Base-by-base conservation (phyloP, 2,329 filamentous ascomycete species). In the Fusarium pseudograminearum region DNA sequence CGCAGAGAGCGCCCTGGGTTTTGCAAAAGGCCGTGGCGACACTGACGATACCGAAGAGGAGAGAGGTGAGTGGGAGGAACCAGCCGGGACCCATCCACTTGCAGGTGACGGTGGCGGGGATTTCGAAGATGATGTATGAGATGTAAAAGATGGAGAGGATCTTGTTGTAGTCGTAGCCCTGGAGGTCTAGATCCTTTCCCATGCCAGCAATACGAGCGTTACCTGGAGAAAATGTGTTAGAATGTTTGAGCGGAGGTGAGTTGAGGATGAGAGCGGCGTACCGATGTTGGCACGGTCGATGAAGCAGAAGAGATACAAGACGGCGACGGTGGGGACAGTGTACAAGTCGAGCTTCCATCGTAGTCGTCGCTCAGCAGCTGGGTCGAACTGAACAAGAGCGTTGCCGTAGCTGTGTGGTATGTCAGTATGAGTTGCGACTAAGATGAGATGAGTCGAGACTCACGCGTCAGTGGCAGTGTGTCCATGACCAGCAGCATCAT, bases 211-310 rank as follows among this genome's bases (percentile, higher is more conserved):
- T 77, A 64, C 83, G 84, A 5, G 87, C 88, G 76, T 90, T 76
- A 26, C 73, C 73, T 74, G 42, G 8, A 31, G 31, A 9, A 24
- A 44, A 4, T 18, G 1, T 34, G 57, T 60, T 45, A 50, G 54
- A 41, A 34, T 1, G 4, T 30, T 14, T 20, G 24, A n/a, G 20
- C 15, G 22, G 46, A 20, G 14, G 7, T 38, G 24, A 14, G 18
- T 7, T 7, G 15, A 33, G 12, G 4, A n/a, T 28, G 52, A 42
- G 12, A 16, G 14, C 45, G 10, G 67, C 80, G 74, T 74, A 89
- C 90, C 90, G 38, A 93, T 90, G 65, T 92, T 93, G 26, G 90
- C 89, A n/a, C 90, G 84, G 72, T 92, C 90, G 67, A 92, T 91
- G 78, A 92, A 92, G 79, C 90, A 92, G 73, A 92, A 92, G 0